phyloP scores from a whole-genome alignment of 1,284 basidiomycete genomes.

The Inonotus obliquus region DNA sequence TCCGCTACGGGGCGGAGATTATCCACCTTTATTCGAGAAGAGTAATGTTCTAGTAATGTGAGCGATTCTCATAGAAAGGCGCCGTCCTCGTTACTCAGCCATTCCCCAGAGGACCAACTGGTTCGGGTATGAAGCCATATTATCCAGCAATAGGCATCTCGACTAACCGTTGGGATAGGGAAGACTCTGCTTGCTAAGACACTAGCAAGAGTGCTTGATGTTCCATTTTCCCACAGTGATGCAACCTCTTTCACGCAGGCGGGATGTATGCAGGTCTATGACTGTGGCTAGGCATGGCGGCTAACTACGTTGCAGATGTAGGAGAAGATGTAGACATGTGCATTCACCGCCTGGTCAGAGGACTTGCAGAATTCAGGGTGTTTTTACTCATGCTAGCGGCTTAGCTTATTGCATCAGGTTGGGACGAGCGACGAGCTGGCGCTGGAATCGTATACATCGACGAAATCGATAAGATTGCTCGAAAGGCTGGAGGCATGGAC shows the following conservation, averaged over 20 bases:
- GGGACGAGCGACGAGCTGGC: constrained; percentile 81
- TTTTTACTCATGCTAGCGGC: neutral
- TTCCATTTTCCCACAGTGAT: constrained; percentile 87
- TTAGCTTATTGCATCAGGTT: constrained; percentile 81
- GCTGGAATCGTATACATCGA: constrained; percentile 95
- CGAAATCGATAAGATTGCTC: constrained; percentile 91
- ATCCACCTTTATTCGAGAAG: constrained; percentile 77
- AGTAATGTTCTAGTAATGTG: constrained; percentile 90
- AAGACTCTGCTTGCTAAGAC: constrained; percentile 87
- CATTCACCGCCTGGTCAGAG: constrained; percentile 68
- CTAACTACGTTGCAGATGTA: constrained; percentile 54
- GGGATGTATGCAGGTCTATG: constrained; percentile 55
- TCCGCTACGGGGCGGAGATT: constrained; percentile 38
- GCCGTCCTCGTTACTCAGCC: neutral
- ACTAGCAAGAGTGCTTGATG: constrained; percentile 80
- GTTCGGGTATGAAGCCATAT: constrained; percentile 52
- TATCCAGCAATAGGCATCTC: constrained; percentile 25
- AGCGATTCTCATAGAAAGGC: constrained; percentile 22
- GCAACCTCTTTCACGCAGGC: constrained; percentile 84
- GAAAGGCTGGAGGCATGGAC: constrained; percentile 60
- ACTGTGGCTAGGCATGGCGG: neutral
- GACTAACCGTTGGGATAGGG: constrained; percentile 38
- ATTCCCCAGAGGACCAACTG: constrained; percentile 72
- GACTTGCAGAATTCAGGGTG: neutral
- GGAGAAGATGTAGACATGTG: constrained; percentile 94